Base-by-base conservation (phyloP, 805 yeast genomes). In the Sugiyamaella marilandica region DNA sequence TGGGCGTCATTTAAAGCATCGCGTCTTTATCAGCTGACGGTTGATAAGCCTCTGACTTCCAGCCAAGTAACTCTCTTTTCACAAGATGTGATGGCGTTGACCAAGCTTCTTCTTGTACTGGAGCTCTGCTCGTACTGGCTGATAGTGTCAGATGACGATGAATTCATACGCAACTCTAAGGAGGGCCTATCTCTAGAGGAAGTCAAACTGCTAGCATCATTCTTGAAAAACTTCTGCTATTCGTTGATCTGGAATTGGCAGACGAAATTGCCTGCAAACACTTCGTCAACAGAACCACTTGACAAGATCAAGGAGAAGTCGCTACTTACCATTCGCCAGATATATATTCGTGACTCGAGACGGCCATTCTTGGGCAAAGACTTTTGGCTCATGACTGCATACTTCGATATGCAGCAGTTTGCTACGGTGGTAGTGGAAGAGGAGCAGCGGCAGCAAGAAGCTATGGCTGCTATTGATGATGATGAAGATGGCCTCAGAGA, bases 121-220 rank as follows among this genome's bases (percentile, higher is more conserved):
- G 88, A 85, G 57, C 62, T 85, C 9, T 76, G 82, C 55, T 81
- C 89, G 0, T 84, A 82, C 60, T 79, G 86, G 79, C 66, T 86
- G 41, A 75, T 80, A 24, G 80, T 86, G 8, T 77, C 87, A 1
- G 84, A 81, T 57, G 95, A 87, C 62, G 68, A 71, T 10, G 91
- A 83, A 58, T 67, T 83, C 45, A 76, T 78, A 51, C 65, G 64
- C 10, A 69, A 66, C 5, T 75, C 74, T 18, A 71, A 62, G 2
- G 64, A 69, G 29, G 72, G 79, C 33, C 65, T 82, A 13, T 59
- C 68, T 5, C 57, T 63, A 49, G 71, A 61, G 2, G 74, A 75
- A 43, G 76, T 78, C 14, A 53, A 56, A 2, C 60, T 67, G 0
- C 72, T 84, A 49, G 67, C 81, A 1, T 50, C 59, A 1, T 80